Evolutionary conservation across 768 basidiomycete species (phyloP).

Genomic region (Psilocybe azurescens): DNA sequence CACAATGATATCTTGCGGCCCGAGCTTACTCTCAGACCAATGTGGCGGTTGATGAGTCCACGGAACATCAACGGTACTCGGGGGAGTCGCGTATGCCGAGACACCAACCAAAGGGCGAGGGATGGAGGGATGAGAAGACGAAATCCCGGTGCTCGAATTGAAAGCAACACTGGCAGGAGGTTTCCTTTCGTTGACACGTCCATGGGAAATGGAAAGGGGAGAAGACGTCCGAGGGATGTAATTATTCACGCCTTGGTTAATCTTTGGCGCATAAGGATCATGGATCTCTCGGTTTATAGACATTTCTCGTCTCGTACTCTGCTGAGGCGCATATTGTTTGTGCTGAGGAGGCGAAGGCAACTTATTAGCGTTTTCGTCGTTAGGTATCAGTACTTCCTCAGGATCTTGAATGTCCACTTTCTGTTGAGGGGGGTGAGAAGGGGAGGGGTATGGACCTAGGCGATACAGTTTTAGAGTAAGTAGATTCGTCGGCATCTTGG

Average conservation of each 20-base stretch:
- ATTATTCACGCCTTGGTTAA: constrained; percentile 21
- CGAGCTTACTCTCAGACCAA: constrained; percentile 14
- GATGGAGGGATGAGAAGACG: constrained; percentile 10
- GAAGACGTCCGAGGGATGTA: constrained; percentile 38
- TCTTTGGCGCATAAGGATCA: constrained; percentile 44
- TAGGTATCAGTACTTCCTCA: background rate
- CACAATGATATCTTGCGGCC: constrained; percentile 38
- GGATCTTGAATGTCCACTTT: constrained; percentile 9
- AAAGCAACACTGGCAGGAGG: constrained; percentile 1
- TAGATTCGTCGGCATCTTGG: background rate
- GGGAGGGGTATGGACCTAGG: constrained; percentile 27
- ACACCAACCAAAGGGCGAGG: constrained; percentile 9
- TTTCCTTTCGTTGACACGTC: constrained; percentile 28
- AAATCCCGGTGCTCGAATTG: constrained; percentile 12
- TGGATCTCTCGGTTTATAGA: constrained; percentile 23
- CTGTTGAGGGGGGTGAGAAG: constrained; percentile 23
- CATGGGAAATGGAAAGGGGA: constrained; percentile 33
- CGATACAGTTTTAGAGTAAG: constrained; percentile 11
- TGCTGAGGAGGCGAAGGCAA: constrained; percentile 8
- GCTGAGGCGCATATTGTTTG: constrained; percentile 19
- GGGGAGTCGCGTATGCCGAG: constrained; percentile 1
- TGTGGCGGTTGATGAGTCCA: constrained; percentile 11
- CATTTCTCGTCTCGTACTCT: constrained; percentile 13
- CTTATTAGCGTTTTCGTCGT: constrained; percentile 1
- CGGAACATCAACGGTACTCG: constrained; percentile 13